Base-by-base conservation (phyloP, 176 grass and related monocot genomes). In the Aegilops tauschii region DNA sequence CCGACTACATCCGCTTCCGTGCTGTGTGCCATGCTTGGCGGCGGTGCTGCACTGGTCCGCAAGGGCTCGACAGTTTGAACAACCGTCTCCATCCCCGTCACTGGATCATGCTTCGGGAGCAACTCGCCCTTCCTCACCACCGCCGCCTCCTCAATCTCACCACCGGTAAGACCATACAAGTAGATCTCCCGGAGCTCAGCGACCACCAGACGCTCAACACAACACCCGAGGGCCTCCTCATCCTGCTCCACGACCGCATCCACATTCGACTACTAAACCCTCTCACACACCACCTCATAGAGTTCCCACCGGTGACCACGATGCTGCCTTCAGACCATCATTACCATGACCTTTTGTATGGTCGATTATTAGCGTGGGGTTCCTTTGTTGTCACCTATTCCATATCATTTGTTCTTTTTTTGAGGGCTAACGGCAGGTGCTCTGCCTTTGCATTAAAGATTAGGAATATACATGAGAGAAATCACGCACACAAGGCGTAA, bases 121-220 rank as follows among this genome's bases (percentile, higher is more conserved):
- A 36, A 10, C 16, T 69, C 3, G 1, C 6, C 8, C 3, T 18
- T 1, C 0, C 17, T 0, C 31, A 14, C 16, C 66, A 0, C 0
- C 16, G 31, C 3, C 66, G 66, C 7, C 36, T 69, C 0, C 30
- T 69, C 1, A 68, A 34, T 7, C 13, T 68, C 13, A 35, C 6
- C 7, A 69, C 66, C 0, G 8, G 66, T 3, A 3, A 69, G 31
- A 20, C 16, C 31, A 36, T 69, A 18, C 32, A 9, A 4, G 3
- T 20, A 8, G 16, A 20, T 20, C 30, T 69, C 7, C 16, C 31
- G 1, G 31, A 69, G 66, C 66, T 69, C 14, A 3, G 0, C 17
- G 8, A 0, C 16, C 8, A 69, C 3, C 1, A 5, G 16, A 20
- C 3, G 16, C 31, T 69, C 31, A 34, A 1, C 0, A 4, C 66